phyloP scores from a whole-genome alignment of 192 early-diverging fungal genomes.

The Chytriomyces confervae region DNA sequence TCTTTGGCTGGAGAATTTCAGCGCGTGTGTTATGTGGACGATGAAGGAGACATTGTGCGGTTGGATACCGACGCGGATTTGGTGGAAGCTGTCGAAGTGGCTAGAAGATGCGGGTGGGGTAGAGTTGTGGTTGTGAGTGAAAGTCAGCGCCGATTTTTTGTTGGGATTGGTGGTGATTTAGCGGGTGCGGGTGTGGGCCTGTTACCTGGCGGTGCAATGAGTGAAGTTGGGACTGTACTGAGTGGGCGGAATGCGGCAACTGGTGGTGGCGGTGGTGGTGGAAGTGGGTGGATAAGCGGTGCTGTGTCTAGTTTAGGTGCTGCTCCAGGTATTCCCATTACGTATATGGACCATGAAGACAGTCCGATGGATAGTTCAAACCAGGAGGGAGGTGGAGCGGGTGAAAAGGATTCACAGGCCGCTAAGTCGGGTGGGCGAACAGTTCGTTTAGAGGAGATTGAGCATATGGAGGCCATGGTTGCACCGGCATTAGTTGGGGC shows the following conservation, averaged over 20 bases:
- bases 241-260: not conserved
- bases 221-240: not conserved
- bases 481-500: slow-evolving; percentile 43
- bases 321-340: not conserved
- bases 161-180: not conserved
- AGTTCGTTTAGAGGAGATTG: slow-evolving; percentile 14
- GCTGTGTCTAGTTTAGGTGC: not conserved
- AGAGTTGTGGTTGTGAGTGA: slow-evolving; percentile 74
- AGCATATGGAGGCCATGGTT: slow-evolving; percentile 33
- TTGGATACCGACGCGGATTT: slow-evolving; percentile 84
- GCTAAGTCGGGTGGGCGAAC: not conserved
- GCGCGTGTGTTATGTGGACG: slow-evolving; percentile 76
- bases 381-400: not conserved
- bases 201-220: not conserved
- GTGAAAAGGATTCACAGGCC: not conserved
- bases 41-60: slow-evolving; percentile 90
- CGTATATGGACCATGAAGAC: not conserved
- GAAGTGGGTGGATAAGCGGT: not conserved
- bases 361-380: too few relatives aligned
- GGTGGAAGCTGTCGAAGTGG: slow-evolving; percentile 82
- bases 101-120: slow-evolving; percentile 71
- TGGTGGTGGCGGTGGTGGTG: not conserved
- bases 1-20: too few relatives aligned
- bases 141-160: slow-evolving; percentile 18
- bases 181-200: not conserved